phyloP scores from a whole-genome alignment of 352 stramenopile species.

The Globisporangium rhizosaccharum region DNA sequence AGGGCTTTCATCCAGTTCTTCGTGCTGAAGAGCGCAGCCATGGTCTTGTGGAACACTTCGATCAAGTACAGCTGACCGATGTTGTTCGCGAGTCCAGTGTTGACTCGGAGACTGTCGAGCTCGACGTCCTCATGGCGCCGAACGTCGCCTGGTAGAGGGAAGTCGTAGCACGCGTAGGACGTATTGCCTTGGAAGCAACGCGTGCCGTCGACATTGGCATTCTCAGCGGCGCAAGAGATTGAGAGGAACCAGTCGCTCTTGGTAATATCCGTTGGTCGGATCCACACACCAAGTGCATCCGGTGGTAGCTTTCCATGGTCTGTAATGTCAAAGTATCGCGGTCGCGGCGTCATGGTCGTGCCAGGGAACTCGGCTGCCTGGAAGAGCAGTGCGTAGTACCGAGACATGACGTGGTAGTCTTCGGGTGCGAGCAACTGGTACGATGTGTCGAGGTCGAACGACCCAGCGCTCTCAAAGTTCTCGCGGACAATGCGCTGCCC shows the following conservation, averaged over 20 bases:
- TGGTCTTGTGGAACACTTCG: slow-evolving; percentile 22
- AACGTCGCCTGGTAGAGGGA: slow-evolving; percentile 17
- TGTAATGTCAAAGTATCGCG: slow-evolving; percentile 9
- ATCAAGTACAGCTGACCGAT: slow-evolving; percentile 23
- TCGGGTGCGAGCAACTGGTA: slow-evolving; percentile 22
- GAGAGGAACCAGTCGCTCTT: slow-evolving; percentile 19
- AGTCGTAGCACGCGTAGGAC: slow-evolving; percentile 22
- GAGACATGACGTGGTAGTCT: slow-evolving; percentile 19
- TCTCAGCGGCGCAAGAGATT: slow-evolving; percentile 17
- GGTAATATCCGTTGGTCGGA: slow-evolving; percentile 16
- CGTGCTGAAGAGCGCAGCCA: slow-evolving; percentile 21
- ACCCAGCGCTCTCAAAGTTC: slow-evolving; percentile 17
- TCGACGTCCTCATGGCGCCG: slow-evolving; percentile 12
- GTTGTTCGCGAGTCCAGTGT: slow-evolving; percentile 22
- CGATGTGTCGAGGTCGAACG: slow-evolving; percentile 25
- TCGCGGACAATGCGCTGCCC: slow-evolving; percentile 17
- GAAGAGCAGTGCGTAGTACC: slow-evolving; percentile 30
- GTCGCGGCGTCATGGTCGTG: slow-evolving; percentile 18
- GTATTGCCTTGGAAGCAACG: slow-evolving; percentile 22
- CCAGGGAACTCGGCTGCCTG: slow-evolving; percentile 32
- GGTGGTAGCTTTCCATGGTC: slow-evolving; percentile 3
- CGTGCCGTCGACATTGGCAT: slow-evolving; percentile 19
- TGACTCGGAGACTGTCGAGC: slow-evolving; percentile 12
- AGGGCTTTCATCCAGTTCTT: slow-evolving; percentile 31
- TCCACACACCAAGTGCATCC: slow-evolving; percentile 23